Percentiles rank a stretch among this genome's conserved stretches.
Conservation (phyloP, 108 stramenopile species). For the Cyclotella distinguenda region DNA sequence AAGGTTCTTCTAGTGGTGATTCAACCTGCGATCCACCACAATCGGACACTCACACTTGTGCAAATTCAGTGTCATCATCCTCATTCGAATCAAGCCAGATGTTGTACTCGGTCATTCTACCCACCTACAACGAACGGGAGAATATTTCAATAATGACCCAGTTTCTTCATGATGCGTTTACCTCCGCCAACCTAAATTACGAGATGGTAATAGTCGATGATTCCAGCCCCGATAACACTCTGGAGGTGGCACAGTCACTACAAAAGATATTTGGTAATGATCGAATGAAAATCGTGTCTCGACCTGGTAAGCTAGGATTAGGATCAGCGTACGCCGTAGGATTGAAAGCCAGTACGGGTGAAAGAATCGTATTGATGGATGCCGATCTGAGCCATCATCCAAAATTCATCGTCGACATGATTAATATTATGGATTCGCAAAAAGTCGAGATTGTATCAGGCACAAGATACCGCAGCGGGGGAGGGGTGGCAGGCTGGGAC, state of each 20-base stretch:
- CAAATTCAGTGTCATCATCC: slow-evolving; percentile 1
- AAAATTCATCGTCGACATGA: slow-evolving; percentile 93
- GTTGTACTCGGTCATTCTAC: slow-evolving; percentile 95
- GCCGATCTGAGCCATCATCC: slow-evolving; percentile 98
- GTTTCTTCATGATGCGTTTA: slow-evolving; percentile 82
- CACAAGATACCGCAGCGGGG: slow-evolving; percentile 87
- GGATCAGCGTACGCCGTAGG: slow-evolving; percentile 96
- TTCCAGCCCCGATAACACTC: slow-evolving; percentile 91
- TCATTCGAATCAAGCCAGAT: slow-evolving; percentile 16
- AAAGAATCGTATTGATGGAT: slow-evolving; percentile 96
- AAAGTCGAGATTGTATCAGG: slow-evolving; percentile 93
- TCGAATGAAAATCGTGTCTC: slow-evolving; percentile 78
- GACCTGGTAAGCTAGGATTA: slow-evolving; percentile 93
- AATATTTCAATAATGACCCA: slow-evolving; percentile 95
- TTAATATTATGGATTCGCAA: slow-evolving; percentile 59
- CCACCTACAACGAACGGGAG: slow-evolving; percentile 97
- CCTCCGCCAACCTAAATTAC: slow-evolving; percentile 61
- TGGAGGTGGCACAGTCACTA: slow-evolving; percentile 88
- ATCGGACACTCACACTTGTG: slow-evolving; percentile 1
- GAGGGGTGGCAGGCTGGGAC: slow-evolving; percentile 97
- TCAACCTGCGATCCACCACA: background rate
- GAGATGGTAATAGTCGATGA: slow-evolving; percentile 98
- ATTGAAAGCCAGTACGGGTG: slow-evolving; percentile 74
- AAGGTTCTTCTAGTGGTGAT: background rate
- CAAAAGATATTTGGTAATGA: slow-evolving; percentile 82